Percentiles rank a stretch among this genome's conserved stretches.
phyloP scores from a whole-genome alignment of 306 rosid species.

The Begonia masoniana region DNA sequence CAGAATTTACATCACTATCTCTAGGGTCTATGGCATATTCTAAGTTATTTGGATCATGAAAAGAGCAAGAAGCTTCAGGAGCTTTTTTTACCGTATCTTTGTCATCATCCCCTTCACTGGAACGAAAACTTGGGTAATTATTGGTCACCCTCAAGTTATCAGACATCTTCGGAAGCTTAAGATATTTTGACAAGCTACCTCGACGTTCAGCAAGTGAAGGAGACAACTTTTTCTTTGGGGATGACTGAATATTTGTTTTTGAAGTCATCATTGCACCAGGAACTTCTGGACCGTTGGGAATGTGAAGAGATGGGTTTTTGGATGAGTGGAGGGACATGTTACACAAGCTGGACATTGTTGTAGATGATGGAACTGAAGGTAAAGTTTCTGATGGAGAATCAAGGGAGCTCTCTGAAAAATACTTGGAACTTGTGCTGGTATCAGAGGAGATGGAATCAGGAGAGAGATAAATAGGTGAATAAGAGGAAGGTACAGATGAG shows the following conservation, averaged over 20 bases:
- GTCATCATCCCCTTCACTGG: constrained; percentile 22
- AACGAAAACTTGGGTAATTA: constrained; percentile 23
- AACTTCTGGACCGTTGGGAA: constrained; percentile 29
- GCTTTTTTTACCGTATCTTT: constrained; percentile 11
- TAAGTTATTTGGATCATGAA: constrained; percentile 18
- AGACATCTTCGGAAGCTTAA: constrained; percentile 52
- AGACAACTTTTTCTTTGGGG: constrained; percentile 43
- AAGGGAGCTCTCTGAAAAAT: constrained; percentile 47
- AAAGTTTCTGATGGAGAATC: constrained; percentile 48
- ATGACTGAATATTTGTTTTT: constrained; percentile 31
- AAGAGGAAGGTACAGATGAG: constrained; percentile 6
- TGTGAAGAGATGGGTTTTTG: constrained; percentile 26
- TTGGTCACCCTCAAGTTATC: constrained; percentile 27
- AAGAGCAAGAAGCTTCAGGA: constrained; percentile 17
- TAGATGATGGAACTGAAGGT: constrained; percentile 24
- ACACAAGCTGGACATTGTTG: constrained; percentile 47
- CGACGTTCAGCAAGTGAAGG: constrained; percentile 87
- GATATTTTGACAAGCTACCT: constrained; percentile 65
- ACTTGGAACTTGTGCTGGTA: constrained; percentile 50
- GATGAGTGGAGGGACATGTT: constrained; percentile 34
- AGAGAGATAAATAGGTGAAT: constrained; percentile 57
- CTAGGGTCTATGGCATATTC: constrained; percentile 18
- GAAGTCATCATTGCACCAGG: constrained; percentile 26
- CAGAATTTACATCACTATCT: constrained; percentile 23
- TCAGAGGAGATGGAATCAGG: constrained; percentile 86